These are phyloP conservation scores for Primulina tabacum DNA, from an alignment of 257 asterid species.

Conservation along the genomic window DNA sequence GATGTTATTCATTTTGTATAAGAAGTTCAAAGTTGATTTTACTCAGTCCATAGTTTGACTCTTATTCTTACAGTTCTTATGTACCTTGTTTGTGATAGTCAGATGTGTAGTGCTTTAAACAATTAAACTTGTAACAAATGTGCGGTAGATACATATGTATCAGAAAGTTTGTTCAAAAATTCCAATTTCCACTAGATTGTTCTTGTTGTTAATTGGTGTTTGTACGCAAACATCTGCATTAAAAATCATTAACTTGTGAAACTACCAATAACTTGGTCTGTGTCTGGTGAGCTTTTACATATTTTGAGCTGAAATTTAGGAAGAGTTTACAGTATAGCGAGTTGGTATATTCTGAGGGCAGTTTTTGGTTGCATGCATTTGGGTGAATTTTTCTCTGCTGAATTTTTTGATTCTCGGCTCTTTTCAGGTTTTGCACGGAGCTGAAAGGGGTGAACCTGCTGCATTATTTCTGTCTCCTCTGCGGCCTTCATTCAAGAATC, in stretches of 20 bases:
- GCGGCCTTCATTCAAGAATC: conserved; percentile 69
- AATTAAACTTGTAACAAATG: not conserved
- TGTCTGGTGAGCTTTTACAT: not conserved
- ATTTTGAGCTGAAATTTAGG: not conserved
- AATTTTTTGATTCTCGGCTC: conserved; percentile 30
- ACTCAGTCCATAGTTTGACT: not conserved
- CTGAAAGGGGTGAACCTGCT: conserved; percentile 83
- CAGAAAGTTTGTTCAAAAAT: not conserved
- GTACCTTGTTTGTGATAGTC: not conserved
- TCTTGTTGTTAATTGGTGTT: conserved; percentile 2
- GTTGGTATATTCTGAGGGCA: not conserved
- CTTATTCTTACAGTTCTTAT: not conserved
- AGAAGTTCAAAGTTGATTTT: conserved; percentile 6
- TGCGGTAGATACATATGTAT: not conserved
- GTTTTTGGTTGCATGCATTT: not conserved
- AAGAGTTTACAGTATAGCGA: not conserved
- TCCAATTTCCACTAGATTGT: not conserved
- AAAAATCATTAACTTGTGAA: not conserved
- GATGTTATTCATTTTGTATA: conserved; percentile 14
- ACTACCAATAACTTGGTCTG: conserved; percentile 2
- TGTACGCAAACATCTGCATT: not conserved
- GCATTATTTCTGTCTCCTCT: conserved; percentile 88
- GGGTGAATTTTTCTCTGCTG: not conserved
- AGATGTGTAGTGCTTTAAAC: not conserved
- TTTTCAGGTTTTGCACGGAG: conserved; percentile 83